Conservation (phyloP, 225 moss, liverwort and hornwort species). For the Anthoceros angustus region DNA sequence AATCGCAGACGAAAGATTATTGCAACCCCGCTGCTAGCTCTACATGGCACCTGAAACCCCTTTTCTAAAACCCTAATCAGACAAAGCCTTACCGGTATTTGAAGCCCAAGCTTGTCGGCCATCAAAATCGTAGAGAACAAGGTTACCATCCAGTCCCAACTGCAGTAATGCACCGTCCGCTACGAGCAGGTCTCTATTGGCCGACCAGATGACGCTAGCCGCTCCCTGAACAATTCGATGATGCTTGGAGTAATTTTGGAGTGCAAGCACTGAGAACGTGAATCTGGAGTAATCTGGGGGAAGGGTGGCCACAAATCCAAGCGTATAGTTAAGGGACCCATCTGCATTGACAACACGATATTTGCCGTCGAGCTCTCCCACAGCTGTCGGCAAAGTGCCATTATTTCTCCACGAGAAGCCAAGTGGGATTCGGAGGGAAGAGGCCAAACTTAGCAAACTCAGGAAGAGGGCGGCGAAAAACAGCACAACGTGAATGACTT, state of each 20-base stretch:
- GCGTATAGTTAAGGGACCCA: not conserved
- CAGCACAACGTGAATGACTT: not conserved
- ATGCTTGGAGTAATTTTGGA: not conserved
- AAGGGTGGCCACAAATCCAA: not conserved
- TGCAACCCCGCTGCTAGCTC: no score
- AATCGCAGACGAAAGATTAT: no score
- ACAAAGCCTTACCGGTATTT: not conserved
- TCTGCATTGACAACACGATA: not conserved
- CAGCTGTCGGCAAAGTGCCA: not conserved
- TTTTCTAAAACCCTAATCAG: not conserved
- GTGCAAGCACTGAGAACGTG: not conserved
- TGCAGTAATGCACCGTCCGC: not conserved
- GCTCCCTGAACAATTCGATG: not conserved
- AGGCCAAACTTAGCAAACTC: not conserved
- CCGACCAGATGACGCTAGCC: not conserved
- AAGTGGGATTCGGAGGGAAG: not conserved
- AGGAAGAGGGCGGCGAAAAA: not conserved
- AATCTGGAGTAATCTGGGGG: not conserved
- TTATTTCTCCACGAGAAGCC: not conserved
- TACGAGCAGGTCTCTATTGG: slow-evolving; percentile 1
- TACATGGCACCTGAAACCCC: not conserved
- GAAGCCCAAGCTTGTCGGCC: not conserved
- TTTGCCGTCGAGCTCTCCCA: not conserved
- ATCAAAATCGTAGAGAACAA: not conserved
- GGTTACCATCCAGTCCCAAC: not conserved